phyloP scores from a whole-genome alignment of 345 rosid genomes.

The Pseudoturritis turrita region DNA sequence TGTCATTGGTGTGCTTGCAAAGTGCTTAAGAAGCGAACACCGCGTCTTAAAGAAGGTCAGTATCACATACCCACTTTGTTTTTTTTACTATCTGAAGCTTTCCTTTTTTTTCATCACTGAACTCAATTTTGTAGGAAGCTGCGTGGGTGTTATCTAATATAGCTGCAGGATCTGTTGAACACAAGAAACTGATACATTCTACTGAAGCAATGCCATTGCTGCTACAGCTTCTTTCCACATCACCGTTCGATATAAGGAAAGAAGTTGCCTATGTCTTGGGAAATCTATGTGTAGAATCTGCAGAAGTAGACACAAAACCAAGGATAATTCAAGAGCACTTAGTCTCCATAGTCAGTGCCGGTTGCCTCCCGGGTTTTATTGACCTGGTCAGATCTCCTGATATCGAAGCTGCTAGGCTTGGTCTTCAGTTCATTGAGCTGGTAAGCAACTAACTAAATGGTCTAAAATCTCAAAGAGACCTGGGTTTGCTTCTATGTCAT shows the following conservation, averaged over 20 bases:
- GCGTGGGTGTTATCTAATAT: slow-evolving; percentile 95
- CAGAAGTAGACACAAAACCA: slow-evolving; percentile 57
- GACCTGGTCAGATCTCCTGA: slow-evolving; percentile 86
- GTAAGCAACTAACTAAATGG: slow-evolving; percentile 44
- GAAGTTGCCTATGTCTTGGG: slow-evolving; percentile 93
- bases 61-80: neutral
- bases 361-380: slow-evolving; percentile 83
- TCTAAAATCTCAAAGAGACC: neutral
- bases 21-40: slow-evolving; percentile 90
- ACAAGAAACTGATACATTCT: slow-evolving; percentile 64
- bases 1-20: slow-evolving; percentile 58
- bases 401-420: slow-evolving; percentile 76
- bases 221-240: slow-evolving; percentile 61
- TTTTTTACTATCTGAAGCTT: neutral
- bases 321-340: slow-evolving; percentile 66
- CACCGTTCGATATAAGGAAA: slow-evolving; percentile 83
- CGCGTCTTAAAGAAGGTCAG: slow-evolving; percentile 88
- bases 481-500: neutral
- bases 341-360: slow-evolving; percentile 62
- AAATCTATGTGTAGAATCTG: slow-evolving; percentile 89
- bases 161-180: slow-evolving; percentile 90
- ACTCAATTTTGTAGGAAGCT: slow-evolving; percentile 58
- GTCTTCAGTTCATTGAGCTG: slow-evolving; percentile 95
- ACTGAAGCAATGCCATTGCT: slow-evolving; percentile 69
- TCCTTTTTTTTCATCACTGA: neutral